phyloP scores from a whole-genome alignment of 371 early-diverging fungal species.

The Apophysomyces sp. region DNA sequence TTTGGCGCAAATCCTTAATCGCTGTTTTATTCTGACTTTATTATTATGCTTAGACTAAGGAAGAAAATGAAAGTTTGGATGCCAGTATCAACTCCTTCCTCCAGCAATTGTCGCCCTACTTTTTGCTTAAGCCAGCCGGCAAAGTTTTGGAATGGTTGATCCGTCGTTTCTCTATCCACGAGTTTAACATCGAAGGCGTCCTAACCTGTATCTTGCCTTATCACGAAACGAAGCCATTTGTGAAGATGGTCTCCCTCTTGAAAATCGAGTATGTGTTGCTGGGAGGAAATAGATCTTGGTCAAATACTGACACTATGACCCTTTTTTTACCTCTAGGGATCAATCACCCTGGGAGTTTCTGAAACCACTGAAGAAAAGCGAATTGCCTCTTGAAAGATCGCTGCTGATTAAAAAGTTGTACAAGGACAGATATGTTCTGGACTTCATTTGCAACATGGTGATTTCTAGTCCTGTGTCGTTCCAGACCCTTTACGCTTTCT shows the following conservation, averaged over 20 bases:
- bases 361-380: conserved; percentile 54
- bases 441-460: conserved; percentile 67
- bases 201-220: conserved; percentile 85
- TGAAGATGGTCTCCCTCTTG: conserved; percentile 75
- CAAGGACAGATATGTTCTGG: conserved; percentile 61
- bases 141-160: conserved; percentile 94
- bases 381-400: conserved; percentile 61
- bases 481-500: conserved; percentile 67
- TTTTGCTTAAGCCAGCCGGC: conserved; percentile 77
- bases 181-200: conserved; percentile 81
- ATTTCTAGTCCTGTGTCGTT: conserved; percentile 39
- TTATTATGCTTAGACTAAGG: conserved; percentile 61
- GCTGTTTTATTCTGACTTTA: neutral
- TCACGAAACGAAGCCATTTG: conserved; percentile 89
- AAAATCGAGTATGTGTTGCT: conserved; percentile 52
- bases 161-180: conserved; percentile 85
- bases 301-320: neutral
- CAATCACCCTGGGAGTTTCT: conserved; percentile 71
- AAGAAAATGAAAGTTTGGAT: conserved; percentile 83
- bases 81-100: conserved; percentile 73
- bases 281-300: neutral
- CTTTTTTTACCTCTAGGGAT: conserved; percentile 30
- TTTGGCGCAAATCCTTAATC: neutral
- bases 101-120: conserved; percentile 77
- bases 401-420: conserved; percentile 57